phyloP scores from a whole-genome alignment of 2,329 filamentous ascomycete species.

The Neocucurbitaria cava region DNA sequence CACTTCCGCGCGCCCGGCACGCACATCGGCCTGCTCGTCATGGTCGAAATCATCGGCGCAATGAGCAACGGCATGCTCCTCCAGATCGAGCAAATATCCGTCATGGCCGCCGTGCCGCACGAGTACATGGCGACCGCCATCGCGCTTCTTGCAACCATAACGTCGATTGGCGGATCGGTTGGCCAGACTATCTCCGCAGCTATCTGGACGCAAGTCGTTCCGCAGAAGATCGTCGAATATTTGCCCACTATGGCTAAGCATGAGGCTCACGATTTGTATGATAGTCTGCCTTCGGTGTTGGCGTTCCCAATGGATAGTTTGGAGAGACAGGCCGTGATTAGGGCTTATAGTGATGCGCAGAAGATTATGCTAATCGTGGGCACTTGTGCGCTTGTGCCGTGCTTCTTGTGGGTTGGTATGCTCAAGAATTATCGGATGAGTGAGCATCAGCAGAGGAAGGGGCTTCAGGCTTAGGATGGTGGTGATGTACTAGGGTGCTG shows the following conservation, averaged over 20 bases:
- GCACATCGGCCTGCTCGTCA: slow-evolving; percentile 36
- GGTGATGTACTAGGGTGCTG: too few relatives aligned
- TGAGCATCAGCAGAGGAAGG: slow-evolving; percentile 11
- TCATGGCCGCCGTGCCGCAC: slow-evolving; percentile 29
- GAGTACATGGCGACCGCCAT: slow-evolving; percentile 23
- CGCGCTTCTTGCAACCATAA: slow-evolving; percentile 62
- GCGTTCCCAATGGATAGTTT: slow-evolving; percentile 56
- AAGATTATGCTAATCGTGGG: slow-evolving; percentile 40
- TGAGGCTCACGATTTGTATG: slow-evolving; percentile 23
- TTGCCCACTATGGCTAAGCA: slow-evolving; percentile 20
- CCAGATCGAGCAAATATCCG: slow-evolving; percentile 25
- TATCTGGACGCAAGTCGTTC: slow-evolving; percentile 68
- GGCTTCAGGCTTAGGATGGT: slow-evolving; percentile 17
- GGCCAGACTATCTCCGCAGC: slow-evolving; percentile 63
- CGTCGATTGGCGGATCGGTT: slow-evolving; percentile 56
- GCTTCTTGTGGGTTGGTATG: slow-evolving; percentile 28
- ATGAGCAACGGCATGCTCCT: slow-evolving; percentile 28
- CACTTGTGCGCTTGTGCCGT: slow-evolving; percentile 31
- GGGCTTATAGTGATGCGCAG: slow-evolving; percentile 43
- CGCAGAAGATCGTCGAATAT: slow-evolving; percentile 27
- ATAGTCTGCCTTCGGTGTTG: slow-evolving; percentile 62
- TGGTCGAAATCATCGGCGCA: slow-evolving; percentile 37
- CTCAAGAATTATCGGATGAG: slow-evolving; percentile 29
- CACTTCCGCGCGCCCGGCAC: slow-evolving; percentile 32
- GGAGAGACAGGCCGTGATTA: slow-evolving; percentile 49